Percentiles rank a stretch among this genome's conserved stretches.
Evolutionary conservation across 306 rosid genomes (phyloP).

Genomic region (Purshia tridentata): DNA sequence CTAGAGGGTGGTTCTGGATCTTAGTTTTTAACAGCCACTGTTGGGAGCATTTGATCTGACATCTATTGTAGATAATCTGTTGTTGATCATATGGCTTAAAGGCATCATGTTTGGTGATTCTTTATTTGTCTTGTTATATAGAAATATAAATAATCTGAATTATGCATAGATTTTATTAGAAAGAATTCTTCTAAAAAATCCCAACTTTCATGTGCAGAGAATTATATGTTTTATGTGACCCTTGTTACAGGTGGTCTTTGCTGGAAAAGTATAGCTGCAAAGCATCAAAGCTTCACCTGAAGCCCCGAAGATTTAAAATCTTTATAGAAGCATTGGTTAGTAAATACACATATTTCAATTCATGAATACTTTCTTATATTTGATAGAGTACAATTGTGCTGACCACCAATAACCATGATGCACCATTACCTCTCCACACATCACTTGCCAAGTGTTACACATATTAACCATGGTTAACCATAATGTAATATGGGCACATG

Average conservation of each 20-base stretch:
- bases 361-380: constrained; percentile 3
- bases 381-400: not conserved
- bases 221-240: constrained; percentile 26
- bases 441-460: not conserved
- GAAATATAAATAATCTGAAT: constrained; percentile 1
- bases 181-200: constrained; percentile 16
- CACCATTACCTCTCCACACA: not conserved
- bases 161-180: not conserved
- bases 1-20: constrained; percentile 2
- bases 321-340: constrained; percentile 97
- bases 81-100: not conserved
- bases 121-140: constrained; percentile 7
- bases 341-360: constrained; percentile 28
- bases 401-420: not conserved
- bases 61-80: not conserved
- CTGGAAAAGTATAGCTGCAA: constrained; percentile 96
- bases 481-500: not conserved
- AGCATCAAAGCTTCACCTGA: constrained; percentile 97
- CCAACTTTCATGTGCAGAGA: constrained; percentile 13
- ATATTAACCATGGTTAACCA: not conserved
- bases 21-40: not conserved
- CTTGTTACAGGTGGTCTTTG: constrained; percentile 87
- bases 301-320: constrained; percentile 92
- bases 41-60: not conserved
- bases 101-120: not conserved